Evolutionary conservation across 2,329 filamentous ascomycete genomes (phyloP), one percentile per base, ranked within the genome.

Genomic region (Arthrobotrys musiformis): DNA sequence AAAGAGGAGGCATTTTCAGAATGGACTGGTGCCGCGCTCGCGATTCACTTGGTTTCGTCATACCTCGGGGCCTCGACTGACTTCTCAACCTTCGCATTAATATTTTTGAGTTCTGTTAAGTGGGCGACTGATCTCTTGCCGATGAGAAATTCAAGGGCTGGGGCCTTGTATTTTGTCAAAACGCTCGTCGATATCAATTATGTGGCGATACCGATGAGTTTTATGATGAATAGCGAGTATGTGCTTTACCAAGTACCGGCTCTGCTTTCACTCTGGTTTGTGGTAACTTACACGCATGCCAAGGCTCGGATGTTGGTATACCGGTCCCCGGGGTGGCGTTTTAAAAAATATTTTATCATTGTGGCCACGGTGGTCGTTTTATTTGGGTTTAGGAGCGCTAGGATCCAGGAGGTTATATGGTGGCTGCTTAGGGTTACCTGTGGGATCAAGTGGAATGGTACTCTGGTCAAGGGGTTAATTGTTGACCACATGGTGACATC

Each of bases 11-110:
- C n/a, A 84, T 90, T 79, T 88, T 87, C 0, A 86, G 90, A 91
- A 81, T 90, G 89, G 86, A 91, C 90, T 82, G 90, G 90, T 1
- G 87, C 88, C 85, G 89, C 91, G 87, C 89, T 90, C 79, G 84
- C 85, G 13, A 82, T 86, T 17, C 83, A 88, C 48, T 82, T 90
- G 17, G 83, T 88, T 11, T 90, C 89, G 79, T 86, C 89, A 76
- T 90, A 88, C 81, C 87, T 88, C 35, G 85, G 86, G 19, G 62
- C 24, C 86, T 86, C 26, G 87, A 86, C 5, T 84, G 84, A 76
- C 81, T 83, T 1, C 81, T 88, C 3, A 85, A 85, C 80, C 85
- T 89, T 33, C 89, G 89, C 72, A 11, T 48, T 76, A 11, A 4
- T 91, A 28, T 90, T 91, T 81, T 84, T 91, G 78, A 89, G 87